Conservation (phyloP, 1,284 basidiomycete genomes). For the Austroboletus niveus region DNA sequence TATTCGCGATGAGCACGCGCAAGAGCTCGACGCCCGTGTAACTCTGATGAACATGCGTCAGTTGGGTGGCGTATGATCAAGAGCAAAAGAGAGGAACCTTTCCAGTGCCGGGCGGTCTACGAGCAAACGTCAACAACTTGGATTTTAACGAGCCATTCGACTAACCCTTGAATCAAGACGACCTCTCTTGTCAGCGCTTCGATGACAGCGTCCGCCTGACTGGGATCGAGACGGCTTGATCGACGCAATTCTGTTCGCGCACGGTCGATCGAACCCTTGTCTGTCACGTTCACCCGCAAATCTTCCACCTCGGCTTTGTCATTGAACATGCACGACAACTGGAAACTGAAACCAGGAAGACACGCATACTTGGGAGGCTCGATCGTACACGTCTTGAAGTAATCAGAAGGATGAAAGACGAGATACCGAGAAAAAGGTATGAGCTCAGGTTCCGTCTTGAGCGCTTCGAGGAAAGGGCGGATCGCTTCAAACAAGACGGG, state of each 20-base stretch:
- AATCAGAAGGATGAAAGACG: slow-evolving; percentile 36
- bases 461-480: slow-evolving; percentile 58
- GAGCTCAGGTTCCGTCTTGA: slow-evolving; percentile 47
- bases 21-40: slow-evolving; percentile 67
- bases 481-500: slow-evolving; percentile 61
- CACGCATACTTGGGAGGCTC: slow-evolving; percentile 48
- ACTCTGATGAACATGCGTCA: slow-evolving; percentile 39
- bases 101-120: slow-evolving; percentile 72
- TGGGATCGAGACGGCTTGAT: slow-evolving; percentile 56
- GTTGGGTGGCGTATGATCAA: neutral
- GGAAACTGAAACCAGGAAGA: slow-evolving; percentile 47
- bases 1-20: slow-evolving; percentile 55
- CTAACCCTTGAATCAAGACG: slow-evolving; percentile 68
- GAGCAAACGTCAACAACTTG: slow-evolving; percentile 3
- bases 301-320: slow-evolving; percentile 17
- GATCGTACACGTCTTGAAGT: slow-evolving; percentile 36
- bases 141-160: neutral
- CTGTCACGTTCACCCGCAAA: slow-evolving; percentile 17
- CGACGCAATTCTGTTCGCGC: slow-evolving; percentile 42
- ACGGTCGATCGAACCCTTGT: slow-evolving; percentile 23
- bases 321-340: slow-evolving; percentile 45
- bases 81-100: slow-evolving; percentile 43
- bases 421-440: slow-evolving; percentile 57
- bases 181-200: slow-evolving; percentile 59
- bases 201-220: slow-evolving; percentile 67